phyloP scores from a whole-genome alignment of 345 rosid species.

The Erodium maritimum region DNA sequence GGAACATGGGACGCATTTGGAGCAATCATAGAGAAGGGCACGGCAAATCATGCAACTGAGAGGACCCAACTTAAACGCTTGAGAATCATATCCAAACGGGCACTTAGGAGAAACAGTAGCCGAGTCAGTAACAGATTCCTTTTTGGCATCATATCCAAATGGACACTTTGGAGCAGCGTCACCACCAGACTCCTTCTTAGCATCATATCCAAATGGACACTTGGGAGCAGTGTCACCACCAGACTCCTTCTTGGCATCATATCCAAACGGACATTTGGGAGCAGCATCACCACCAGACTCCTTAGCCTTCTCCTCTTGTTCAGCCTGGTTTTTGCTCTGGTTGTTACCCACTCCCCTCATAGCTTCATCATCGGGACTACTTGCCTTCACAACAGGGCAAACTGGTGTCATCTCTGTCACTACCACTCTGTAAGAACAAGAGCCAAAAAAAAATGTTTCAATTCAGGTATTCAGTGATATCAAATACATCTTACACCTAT shows the following conservation, averaged over 20 bases:
- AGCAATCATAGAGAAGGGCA: conserved; percentile 62
- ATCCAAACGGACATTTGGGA: conserved; percentile 10
- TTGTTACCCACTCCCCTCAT: conserved; percentile 14
- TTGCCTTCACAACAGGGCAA: conserved; percentile 65
- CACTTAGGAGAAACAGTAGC: conserved; percentile 62
- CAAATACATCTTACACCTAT: background rate
- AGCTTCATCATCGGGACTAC: conserved; percentile 48
- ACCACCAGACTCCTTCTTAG: conserved; percentile 8
- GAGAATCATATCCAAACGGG: conserved; percentile 88
- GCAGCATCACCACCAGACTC: background rate
- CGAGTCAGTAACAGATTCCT: conserved; percentile 25
- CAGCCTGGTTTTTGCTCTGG: background rate
- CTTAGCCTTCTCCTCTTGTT: background rate
- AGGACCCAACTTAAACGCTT: conserved; percentile 87
- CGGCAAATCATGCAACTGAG: conserved; percentile 88
- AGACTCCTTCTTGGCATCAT: conserved; percentile 25
- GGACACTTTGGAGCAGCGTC: conserved; percentile 12
- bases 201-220: too few relatives aligned
- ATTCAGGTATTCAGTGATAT: background rate
- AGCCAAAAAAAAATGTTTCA: background rate
- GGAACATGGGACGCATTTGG: conserved; percentile 85
- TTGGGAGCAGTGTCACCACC: conserved; percentile 6
- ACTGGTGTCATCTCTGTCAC: conserved; percentile 44
- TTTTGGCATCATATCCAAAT: conserved; percentile 14
- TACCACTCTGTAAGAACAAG: background rate